A percentile compares a stretch with the other conserved stretches of the same genome.
These are phyloP conservation scores for Scytalidium sp. DNA, from an alignment of 2,329 filamentous ascomycete genomes.

Conservation along the genomic window DNA sequence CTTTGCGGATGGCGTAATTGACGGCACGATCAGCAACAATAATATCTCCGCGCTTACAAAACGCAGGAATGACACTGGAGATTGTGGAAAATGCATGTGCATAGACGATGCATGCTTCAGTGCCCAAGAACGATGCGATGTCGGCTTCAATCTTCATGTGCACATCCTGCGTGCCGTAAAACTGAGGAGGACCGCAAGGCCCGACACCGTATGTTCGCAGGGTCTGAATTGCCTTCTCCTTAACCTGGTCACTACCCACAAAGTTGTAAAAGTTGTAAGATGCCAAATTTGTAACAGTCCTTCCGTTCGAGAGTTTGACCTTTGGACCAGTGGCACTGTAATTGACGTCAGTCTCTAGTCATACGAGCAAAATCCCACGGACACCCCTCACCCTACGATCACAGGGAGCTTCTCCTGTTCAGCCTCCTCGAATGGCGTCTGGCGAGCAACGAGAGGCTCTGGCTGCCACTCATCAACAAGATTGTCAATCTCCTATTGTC, in stretches of 20 bases:
- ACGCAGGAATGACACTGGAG: conserved; percentile 93
- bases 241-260: conserved; percentile 85
- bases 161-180: conserved; percentile 97
- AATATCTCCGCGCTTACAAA: conserved; percentile 95
- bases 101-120: conserved; percentile 88
- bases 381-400: conserved; percentile 70
- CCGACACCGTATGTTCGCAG: conserved; percentile 95
- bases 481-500: conserved; percentile 80
- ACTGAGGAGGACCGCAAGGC: conserved; percentile 92
- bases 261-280: conserved; percentile 99
- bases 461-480: conserved; percentile 95
- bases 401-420: conserved; percentile 85
- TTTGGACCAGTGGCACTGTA: conserved; percentile 82
- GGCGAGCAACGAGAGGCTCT: conserved; percentile 78
- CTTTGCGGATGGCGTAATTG: conserved; percentile 92
- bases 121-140: conserved; percentile 85
- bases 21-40: conserved; percentile 93
- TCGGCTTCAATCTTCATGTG: conserved; percentile 97
- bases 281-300: conserved; percentile 88
- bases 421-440: conserved; percentile 71
- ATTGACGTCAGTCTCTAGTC: conserved; percentile 3
- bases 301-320: conserved; percentile 81
- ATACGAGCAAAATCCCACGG: neutral
- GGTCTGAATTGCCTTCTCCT: conserved; percentile 92
- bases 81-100: conserved; percentile 96